A percentile compares a stretch with the other conserved stretches of the same genome.
These are phyloP conservation scores for Cadophora sp. DNA, from an alignment of 2,329 filamentous ascomycete species.

Conservation along the genomic window DNA sequence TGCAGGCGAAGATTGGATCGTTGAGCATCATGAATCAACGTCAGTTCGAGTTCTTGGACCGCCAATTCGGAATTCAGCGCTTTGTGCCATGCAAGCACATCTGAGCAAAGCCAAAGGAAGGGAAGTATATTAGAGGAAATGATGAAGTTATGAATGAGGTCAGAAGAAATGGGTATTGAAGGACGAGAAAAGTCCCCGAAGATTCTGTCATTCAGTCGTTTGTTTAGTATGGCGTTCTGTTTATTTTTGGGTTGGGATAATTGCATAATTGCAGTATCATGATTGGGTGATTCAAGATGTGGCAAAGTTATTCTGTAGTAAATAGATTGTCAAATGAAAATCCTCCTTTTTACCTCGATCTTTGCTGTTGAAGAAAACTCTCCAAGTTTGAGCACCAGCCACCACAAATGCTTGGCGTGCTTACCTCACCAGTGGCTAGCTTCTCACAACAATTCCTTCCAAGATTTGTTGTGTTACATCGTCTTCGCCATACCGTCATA, in stretches of 20 bases:
- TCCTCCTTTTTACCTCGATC: not conserved
- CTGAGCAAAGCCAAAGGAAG: not conserved
- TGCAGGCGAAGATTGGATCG: conserved; percentile 40
- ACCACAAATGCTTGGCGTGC: conserved; percentile 2
- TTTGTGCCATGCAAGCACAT: conserved; percentile 27
- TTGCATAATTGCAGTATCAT: conserved; percentile 6
- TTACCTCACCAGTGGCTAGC: not conserved
- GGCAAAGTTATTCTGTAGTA: not conserved
- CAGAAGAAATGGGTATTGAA: not conserved
- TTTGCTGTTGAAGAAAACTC: not conserved
- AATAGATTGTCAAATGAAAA: conserved; percentile 10
- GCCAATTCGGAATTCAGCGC: conserved; percentile 25
- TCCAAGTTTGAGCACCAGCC: not conserved
- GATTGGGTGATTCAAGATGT: conserved; percentile 1
- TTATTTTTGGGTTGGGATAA: conserved; percentile 1
- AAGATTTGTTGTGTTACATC: not conserved
- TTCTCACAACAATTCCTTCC: not conserved
- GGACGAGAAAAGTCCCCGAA: conserved; percentile 8
- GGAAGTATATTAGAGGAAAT: not conserved
- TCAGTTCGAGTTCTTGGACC: conserved; percentile 27
- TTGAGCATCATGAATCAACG: conserved; percentile 26
- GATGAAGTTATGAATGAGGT: not conserved
- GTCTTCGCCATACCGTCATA: not conserved
- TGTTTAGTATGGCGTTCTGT: not conserved
- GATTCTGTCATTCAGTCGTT: not conserved